Conservation (phyloP, 2,329 filamentous ascomycete species). For the Cladophialophora immunda region DNA sequence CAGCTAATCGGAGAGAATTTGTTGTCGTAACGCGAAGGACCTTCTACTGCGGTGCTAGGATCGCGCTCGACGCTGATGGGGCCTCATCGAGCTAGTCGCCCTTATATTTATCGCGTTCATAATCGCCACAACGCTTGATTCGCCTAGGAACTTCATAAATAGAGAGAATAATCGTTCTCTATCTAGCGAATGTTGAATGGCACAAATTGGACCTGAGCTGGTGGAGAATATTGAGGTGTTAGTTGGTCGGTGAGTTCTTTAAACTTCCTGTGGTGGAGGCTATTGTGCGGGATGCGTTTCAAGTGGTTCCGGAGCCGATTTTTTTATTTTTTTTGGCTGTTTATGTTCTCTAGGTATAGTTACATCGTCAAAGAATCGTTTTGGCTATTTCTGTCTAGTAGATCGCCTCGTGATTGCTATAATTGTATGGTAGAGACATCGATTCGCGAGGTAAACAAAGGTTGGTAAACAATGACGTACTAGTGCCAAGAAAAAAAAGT, state of each 20-base stretch:
- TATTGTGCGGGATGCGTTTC: not conserved
- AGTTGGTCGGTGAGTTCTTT: too few relatives aligned
- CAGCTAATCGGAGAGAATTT: too few relatives aligned
- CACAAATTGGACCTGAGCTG: not conserved
- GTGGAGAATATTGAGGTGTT: not conserved
- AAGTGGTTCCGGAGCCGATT: not conserved
- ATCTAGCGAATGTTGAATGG: not conserved
- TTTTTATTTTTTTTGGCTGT: conserved; percentile 6
- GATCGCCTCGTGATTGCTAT: not conserved
- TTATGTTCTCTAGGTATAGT: not conserved
- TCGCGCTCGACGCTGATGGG: not conserved
- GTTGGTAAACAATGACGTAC: not conserved
- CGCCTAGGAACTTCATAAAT: conserved; percentile 10
- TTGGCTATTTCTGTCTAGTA: not conserved
- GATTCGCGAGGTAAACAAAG: not conserved
- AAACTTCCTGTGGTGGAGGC: not conserved
- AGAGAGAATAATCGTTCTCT: conserved; percentile 6
- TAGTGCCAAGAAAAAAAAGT: conserved; percentile 1
- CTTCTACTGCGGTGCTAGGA: too few relatives aligned
- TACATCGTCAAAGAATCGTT: conserved; percentile 5
- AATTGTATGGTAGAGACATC: not conserved
- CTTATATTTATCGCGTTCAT: conserved; percentile 3
- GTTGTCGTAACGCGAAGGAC: too few relatives aligned
- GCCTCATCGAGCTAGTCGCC: not conserved
- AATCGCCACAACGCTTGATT: not conserved